Conservation (phyloP, 441 rosid species). For the Lepidium campestre region DNA sequence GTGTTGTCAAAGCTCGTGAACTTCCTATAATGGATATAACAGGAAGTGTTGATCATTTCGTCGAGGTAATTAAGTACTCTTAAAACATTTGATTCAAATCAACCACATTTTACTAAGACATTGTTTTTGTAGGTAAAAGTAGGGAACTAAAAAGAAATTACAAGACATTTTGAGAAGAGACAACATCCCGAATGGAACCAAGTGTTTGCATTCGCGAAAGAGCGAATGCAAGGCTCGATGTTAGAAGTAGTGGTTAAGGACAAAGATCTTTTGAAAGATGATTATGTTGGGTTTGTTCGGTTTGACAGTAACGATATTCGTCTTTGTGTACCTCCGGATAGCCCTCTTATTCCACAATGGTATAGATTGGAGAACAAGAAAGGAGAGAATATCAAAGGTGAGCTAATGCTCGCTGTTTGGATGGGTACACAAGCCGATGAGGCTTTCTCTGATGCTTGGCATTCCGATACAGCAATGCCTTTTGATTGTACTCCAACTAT, state of each 20-base stretch:
- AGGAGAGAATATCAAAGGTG: constrained; percentile 51
- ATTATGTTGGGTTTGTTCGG: constrained; percentile 73
- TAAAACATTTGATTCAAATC: neutral
- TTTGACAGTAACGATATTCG: constrained; percentile 81
- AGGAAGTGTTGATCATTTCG: constrained; percentile 89
- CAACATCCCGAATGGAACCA: constrained; percentile 79
- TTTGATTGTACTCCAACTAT: constrained; percentile 52
- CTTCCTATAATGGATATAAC: constrained; percentile 91
- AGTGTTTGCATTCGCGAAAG: constrained; percentile 62
- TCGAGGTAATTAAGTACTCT: constrained; percentile 41
- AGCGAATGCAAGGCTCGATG: constrained; percentile 48
- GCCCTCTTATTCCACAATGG: constrained; percentile 70
- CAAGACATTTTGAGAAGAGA: constrained; percentile 77
- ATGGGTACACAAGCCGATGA: constrained; percentile 75
- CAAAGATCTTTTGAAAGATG: constrained; percentile 72
- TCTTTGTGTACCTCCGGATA: constrained; percentile 82
- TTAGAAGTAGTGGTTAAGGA: constrained; percentile 52
- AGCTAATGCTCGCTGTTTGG: constrained; percentile 68
- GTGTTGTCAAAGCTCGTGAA: constrained; percentile 96
- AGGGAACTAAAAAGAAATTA: constrained; percentile 89
- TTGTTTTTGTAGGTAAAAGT: constrained; percentile 42
- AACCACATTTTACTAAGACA: neutral
- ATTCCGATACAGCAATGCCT: constrained; percentile 91
- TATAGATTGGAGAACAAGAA: constrained; percentile 55
- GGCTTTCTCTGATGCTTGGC: constrained; percentile 62